Conservation (phyloP, 164 flowering plant genomes). For the grape (Vitis vinifera) region DNA sequence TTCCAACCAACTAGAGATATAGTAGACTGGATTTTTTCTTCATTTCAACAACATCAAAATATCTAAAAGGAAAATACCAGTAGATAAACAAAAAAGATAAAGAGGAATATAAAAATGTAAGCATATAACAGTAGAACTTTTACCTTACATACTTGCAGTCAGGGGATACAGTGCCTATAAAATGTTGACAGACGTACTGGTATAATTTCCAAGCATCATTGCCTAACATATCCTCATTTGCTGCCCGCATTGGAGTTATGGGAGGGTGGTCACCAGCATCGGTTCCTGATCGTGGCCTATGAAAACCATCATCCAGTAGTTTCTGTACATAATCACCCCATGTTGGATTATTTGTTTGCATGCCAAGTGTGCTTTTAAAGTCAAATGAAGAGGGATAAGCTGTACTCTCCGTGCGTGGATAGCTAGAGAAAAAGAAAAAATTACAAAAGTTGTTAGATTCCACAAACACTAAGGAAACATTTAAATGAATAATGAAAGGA, state of each 20-base stretch:
- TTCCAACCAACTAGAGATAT: too few species aligned
- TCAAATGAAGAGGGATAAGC: constrained; percentile 95
- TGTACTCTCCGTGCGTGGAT: constrained; percentile 96
- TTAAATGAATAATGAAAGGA: background rate
- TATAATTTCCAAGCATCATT: constrained; percentile 89
- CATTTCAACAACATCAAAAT: background rate
- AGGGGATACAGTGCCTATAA: constrained; percentile 78
- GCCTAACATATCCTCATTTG: constrained; percentile 79
- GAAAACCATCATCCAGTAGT: constrained; percentile 64
- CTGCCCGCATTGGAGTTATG: constrained; percentile 85
- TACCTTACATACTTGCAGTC: constrained; percentile 88
- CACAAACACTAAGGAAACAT: background rate
- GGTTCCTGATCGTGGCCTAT: constrained; percentile 69
- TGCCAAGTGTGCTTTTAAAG: constrained; percentile 63
- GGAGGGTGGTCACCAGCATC: constrained; percentile 99
- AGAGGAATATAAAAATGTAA: background rate
- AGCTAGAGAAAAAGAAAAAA: constrained; percentile 40
- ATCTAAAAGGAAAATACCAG: background rate
- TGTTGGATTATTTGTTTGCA: constrained; percentile 50
- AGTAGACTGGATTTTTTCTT: too few species aligned
- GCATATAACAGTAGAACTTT: background rate
- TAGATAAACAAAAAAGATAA: background rate
- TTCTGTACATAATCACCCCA: constrained; percentile 61
- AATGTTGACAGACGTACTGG: constrained; percentile 87
- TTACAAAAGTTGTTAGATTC: background rate